A percentile compares a stretch with the other conserved stretches of the same genome.
phyloP scores from a whole-genome alignment of 2,329 filamentous ascomycete genomes.

The Sclerotinia trifoliorum region DNA sequence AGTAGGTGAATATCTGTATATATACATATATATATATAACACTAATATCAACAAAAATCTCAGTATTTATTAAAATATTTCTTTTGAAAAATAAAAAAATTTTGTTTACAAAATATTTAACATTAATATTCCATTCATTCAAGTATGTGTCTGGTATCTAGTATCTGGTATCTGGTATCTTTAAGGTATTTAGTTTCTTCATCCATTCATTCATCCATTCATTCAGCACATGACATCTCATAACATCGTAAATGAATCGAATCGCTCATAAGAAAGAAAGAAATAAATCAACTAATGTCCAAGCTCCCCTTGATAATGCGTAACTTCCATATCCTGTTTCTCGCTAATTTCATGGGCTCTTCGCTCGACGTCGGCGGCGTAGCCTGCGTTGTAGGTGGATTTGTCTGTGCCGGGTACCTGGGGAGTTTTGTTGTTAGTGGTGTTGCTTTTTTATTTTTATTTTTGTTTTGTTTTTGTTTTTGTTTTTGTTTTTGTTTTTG shows the following conservation, averaged over 20 bases:
- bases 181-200: no score
- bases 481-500: not conserved
- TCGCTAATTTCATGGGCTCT: conserved; percentile 56
- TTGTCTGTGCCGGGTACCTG: conserved; percentile 55
- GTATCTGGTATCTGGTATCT: no score
- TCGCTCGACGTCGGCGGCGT: conserved; percentile 56
- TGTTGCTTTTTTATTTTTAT: no score
- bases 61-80: no score
- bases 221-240: not conserved
- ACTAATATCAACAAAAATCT: no score
- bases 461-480: not conserved
- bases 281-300: not conserved
- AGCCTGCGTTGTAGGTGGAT: conserved; percentile 48
- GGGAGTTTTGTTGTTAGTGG: not conserved
- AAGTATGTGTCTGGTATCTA: no score
- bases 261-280: no score
- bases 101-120: not conserved
- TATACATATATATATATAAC: no score
- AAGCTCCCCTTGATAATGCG: not conserved
- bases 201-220: no score
- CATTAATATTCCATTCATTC: not conserved
- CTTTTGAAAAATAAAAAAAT: no score
- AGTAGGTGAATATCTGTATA: no score
- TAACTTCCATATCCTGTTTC: conserved; percentile 43
- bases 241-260: not conserved